Evolutionary conservation across 179 eudicot species (phyloP).

Genomic region (Beta lomatogona): DNA sequence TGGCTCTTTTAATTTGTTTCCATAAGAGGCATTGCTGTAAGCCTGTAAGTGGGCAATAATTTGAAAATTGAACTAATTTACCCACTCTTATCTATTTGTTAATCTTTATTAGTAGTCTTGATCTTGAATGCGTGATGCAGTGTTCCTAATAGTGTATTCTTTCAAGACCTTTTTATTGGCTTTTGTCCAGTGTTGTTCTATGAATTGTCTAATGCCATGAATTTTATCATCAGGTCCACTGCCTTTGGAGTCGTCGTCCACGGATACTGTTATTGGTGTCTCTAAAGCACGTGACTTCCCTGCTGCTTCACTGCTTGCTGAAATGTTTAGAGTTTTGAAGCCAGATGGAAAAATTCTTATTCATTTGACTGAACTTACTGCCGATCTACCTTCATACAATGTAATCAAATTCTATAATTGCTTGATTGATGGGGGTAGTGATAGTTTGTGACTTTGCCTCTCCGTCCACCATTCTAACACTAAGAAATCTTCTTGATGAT

Average conservation of each 20-base stretch:
- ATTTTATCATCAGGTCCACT: conserved; percentile 44
- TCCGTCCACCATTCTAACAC: not conserved
- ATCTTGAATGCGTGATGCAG: not conserved
- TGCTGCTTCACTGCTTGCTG: conserved; percentile 48
- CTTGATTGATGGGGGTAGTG: not conserved
- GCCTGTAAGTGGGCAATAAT: not conserved
- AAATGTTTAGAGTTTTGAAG: conserved; percentile 62
- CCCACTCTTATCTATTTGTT: not conserved
- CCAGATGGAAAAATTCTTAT: conserved; percentile 75
- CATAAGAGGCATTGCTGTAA: not conserved
- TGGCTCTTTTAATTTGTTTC: not conserved
- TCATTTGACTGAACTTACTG: conserved; percentile 38
- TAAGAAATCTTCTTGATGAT: conserved; percentile 4
- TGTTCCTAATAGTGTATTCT: not conserved
- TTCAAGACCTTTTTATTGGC: not conserved
- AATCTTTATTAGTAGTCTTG: not conserved
- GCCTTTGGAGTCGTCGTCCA: conserved; percentile 60
- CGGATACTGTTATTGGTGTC: conserved; percentile 54
- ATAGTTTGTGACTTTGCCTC: conserved; percentile 2
- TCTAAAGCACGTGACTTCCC: conserved; percentile 59
- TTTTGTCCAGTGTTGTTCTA: not conserved
- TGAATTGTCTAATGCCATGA: not conserved
- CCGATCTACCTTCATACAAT: conserved; percentile 34
- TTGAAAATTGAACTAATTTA: not conserved
- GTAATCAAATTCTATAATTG: conserved; percentile 15